Evolutionary conservation across 139 green algal genomes (phyloP).

Genomic region (Micractinium sp.): DNA sequence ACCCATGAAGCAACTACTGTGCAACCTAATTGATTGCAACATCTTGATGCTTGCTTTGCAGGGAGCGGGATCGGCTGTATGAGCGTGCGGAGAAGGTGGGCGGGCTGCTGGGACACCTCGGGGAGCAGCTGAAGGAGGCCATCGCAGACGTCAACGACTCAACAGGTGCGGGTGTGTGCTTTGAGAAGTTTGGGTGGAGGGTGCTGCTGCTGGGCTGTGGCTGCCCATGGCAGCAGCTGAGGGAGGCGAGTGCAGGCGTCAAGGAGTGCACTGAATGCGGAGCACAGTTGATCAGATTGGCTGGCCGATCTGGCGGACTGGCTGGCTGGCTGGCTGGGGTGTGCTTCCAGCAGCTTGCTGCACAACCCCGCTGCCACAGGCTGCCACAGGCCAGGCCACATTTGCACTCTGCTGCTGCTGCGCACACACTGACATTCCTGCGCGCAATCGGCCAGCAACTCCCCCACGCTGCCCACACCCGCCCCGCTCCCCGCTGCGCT

Average conservation of each 20-base stretch:
- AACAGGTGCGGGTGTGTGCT: constrained; percentile 7
- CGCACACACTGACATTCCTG: background rate
- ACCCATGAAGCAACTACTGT: background rate
- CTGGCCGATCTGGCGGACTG: too few species aligned
- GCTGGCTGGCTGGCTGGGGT: too few species aligned
- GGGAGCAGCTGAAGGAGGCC: constrained; percentile 61
- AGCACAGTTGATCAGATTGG: too few species aligned
- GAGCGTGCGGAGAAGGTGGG: constrained; percentile 54
- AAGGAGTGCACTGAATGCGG: background rate
- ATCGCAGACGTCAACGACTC: constrained; percentile 47
- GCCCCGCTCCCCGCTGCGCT: background rate
- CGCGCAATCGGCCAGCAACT: too few species aligned
- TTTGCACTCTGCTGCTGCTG: too few species aligned
- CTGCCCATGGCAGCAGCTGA: constrained; percentile 23
- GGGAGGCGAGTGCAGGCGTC: constrained; percentile 21
- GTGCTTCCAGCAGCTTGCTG: too few species aligned
- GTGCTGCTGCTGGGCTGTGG: background rate
- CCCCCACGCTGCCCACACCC: too few species aligned
- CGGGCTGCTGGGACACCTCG: constrained; percentile 54
- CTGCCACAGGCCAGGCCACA: too few species aligned
- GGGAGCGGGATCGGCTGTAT: constrained; percentile 74
- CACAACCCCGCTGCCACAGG: too few species aligned
- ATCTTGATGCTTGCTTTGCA: background rate
- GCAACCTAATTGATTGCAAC: too few species aligned
- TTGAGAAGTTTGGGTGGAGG: background rate